Evolutionary conservation across 1,284 basidiomycete genomes (phyloP), one percentile per base, ranked within the genome.

Genomic region (Ceratobasidium papillatum): DNA sequence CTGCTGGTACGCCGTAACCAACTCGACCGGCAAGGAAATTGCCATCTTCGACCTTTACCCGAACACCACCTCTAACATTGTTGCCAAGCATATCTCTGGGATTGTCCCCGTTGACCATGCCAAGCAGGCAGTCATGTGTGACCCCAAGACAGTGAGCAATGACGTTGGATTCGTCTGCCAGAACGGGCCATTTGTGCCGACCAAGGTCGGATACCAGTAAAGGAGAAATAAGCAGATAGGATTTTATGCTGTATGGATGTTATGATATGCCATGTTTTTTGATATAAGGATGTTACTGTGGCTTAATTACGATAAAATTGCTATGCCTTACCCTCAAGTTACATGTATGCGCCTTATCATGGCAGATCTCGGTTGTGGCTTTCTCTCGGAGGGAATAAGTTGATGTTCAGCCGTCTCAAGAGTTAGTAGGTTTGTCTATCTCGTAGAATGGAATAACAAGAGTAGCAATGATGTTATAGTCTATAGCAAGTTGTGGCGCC

Each of bases 11-110:
- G 80, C 78, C 58, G 87, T 90, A 0, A 76, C 83, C 0, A 84
- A 83, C 45, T 86, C 88, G 12, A 89, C 87, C 0, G 87, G 88
- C 47, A 87, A 85, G 76, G 88, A 90, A 80, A 87, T 88, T 36
- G 83, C 83, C 17, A 89, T 90, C 58, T 83, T 89, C 54, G 88
- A 89, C 78, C 79, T 89, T 19, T 87, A 89, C 76, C 85, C 85
- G 0, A 80, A 82, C 27, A 89, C 88, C 3, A 86, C 86, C 0
- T 81, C 81, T 1, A 87, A 88, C 77, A 81, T 90, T 71, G 79
- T 87, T 30, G 85, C 86, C 0, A 86, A 85, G 76, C 80, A 86
- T 65, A 84, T 89, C 43, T 79, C 83, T 41, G 84, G 41, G 1
- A 30, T 86, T 2, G 80, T 63, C 45, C 89, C 87, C 0, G 80